phyloP scores from a whole-genome alignment of 768 basidiomycete species.

The Leccinum ochraceum region DNA sequence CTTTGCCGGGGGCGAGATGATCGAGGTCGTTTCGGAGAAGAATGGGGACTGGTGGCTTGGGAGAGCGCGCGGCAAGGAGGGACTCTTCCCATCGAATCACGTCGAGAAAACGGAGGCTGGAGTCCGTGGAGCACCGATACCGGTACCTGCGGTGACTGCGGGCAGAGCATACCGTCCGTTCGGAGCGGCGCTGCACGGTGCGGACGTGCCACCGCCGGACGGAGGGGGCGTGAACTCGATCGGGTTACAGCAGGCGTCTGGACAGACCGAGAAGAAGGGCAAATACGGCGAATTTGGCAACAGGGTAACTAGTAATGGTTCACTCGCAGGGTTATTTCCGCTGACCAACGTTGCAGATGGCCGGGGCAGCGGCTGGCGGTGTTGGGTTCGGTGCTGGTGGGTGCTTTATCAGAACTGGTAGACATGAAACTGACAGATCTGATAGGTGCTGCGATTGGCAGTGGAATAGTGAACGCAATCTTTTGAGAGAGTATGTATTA shows the following conservation, averaged over 20 bases:
- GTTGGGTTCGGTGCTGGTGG: constrained; percentile 75
- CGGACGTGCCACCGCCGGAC: constrained; percentile 33
- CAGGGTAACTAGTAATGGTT: constrained; percentile 43
- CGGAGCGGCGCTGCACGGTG: constrained; percentile 38
- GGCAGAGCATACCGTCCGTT: constrained; percentile 37
- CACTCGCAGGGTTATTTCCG: constrained; percentile 10
- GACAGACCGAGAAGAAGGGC: constrained; percentile 49
- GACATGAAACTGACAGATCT: neutral
- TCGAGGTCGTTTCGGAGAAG: constrained; percentile 78
- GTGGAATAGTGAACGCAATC: constrained; percentile 50
- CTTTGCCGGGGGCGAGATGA: constrained; percentile 72
- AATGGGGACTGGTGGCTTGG: constrained; percentile 92
- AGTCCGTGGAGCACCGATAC: neutral
- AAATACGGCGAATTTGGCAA: constrained; percentile 58
- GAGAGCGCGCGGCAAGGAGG: constrained; percentile 57
- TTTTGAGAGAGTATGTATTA: constrained; percentile 33
- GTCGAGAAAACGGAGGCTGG: constrained; percentile 55
- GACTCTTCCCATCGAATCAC: constrained; percentile 77
- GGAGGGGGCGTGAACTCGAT: constrained; percentile 31
- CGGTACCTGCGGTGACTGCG: neutral
- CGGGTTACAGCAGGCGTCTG: constrained; percentile 30
- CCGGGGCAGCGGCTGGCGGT: constrained; percentile 65
- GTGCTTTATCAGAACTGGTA: constrained; percentile 17
- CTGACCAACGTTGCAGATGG: constrained; percentile 42
- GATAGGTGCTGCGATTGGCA: constrained; percentile 51